Evolutionary conservation across 2,329 filamentous ascomycete species (phyloP).

Genomic region (Phialocephala subalpina): DNA sequence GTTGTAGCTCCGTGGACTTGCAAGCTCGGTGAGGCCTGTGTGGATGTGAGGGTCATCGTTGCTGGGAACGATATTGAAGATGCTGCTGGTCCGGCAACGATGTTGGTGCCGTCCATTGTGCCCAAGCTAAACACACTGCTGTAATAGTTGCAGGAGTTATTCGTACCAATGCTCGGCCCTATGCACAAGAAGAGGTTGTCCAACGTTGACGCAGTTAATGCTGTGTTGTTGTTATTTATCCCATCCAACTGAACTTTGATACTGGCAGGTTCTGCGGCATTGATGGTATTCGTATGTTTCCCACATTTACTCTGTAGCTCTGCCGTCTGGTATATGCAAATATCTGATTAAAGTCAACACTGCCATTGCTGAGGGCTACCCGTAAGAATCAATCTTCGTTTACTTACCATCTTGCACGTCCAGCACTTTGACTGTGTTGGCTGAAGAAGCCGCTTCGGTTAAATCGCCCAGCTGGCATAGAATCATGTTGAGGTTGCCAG

Average conservation of each 20-base stretch:
- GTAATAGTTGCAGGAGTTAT: constrained; percentile 10
- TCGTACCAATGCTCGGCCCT: background rate
- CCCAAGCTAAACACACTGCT: constrained; percentile 16
- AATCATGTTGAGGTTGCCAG: background rate
- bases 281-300: background rate
- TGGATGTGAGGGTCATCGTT: background rate
- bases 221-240: background rate
- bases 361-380: background rate
- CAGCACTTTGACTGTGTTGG: background rate
- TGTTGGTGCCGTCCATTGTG: background rate
- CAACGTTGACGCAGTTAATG: background rate
- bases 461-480: background rate
- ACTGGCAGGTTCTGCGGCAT: background rate
- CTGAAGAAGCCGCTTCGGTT: background rate
- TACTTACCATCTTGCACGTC: background rate
- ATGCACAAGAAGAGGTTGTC: constrained; percentile 20
- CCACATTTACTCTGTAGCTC: no score
- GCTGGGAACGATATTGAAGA: background rate
- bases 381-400: background rate
- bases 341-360: constrained; percentile 1
- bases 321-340: background rate
- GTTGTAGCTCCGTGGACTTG: background rate
- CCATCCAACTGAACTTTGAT: background rate
- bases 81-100: background rate
- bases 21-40: background rate